Base-by-base conservation (phyloP, 2,329 filamentous ascomycete species). In the Clonostachys rhizophaga region DNA sequence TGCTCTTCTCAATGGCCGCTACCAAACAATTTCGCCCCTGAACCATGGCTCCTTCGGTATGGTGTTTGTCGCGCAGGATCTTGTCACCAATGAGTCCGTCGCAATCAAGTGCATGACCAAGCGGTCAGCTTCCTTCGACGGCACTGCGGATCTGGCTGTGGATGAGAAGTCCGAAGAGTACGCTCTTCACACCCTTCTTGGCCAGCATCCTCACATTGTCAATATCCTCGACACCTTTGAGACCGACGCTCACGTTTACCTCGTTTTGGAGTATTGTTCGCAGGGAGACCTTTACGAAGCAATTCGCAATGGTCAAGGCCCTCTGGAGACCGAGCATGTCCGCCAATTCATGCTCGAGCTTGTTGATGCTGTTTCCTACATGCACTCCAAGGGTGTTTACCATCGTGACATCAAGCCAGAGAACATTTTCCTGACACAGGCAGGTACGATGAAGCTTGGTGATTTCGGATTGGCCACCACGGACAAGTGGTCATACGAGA, bases 321-420 rank as follows among this genome's bases (percentile, higher is more conserved):
- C 94, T 4, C 70, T 95, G 45, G 89, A 96, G 74, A 97, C 94
- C 3, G 91, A 96, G 64, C 91, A 99, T 66, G 94, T 99, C 50
- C 89, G 94, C 54, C 88, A 89, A 54, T 96, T 97, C 74, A 97
- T 99, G 94, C 75, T 96, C 50, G 84, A 99, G 70, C 82, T 99
- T 34, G 81, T 99, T 46, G 86, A 89, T 63, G 89, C 92, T 44
- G 87, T 99, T 44, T 84, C 89, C 52, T 91, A 90, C 68, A 90
- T 96, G 70, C 94, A 99, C 67, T 79, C 81, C 53, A 91, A 91
- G 66, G 91, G 90, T 54, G 82, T 97, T 62, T 96, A 91, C 66
- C 94, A 99, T 64, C 89, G 94, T 51, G 94, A 99, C 68, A 96
- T 99, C 81, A 99, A 99, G 74, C 94, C 94, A 1, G 94, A 99